Evolutionary conservation across 352 stramenopile species (phyloP).

Genomic region (Globisporangium spiculum): DNA sequence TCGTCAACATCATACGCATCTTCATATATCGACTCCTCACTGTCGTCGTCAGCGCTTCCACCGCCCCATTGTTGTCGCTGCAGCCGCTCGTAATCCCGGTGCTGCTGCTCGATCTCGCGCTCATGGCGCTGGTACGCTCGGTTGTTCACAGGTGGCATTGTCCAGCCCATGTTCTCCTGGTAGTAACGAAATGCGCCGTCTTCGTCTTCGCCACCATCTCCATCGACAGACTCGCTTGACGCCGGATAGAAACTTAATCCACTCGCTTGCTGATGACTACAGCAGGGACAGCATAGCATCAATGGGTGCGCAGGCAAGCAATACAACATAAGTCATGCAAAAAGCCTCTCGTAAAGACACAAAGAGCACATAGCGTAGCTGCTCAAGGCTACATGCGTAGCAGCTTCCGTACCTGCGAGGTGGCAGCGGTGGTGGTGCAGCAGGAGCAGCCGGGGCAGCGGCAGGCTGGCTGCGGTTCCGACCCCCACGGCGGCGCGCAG

Average conservation of each 20-base stretch:
- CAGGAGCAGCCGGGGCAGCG: not conserved
- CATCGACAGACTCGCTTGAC: conserved; percentile 1
- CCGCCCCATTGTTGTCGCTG: not conserved
- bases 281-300: not conserved
- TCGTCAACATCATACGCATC: conserved; percentile 14
- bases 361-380: not conserved
- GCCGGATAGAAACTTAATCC: not conserved
- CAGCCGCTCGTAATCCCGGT: not conserved
- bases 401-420: not conserved
- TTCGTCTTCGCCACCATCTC: not conserved
- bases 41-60: not conserved
- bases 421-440: not conserved
- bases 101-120: not conserved
- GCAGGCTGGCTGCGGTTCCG: not conserved
- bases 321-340: not conserved
- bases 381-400: not conserved
- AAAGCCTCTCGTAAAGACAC: not conserved
- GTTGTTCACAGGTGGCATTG: not conserved
- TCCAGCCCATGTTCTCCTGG: conserved; percentile 2
- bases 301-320: not conserved
- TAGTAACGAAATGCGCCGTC: not conserved
- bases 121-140: not conserved
- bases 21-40: not conserved
- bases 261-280: not conserved
- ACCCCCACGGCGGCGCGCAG: not conserved